These are phyloP conservation scores for Mariannaea elegans DNA, from an alignment of 2,329 filamentous ascomycete species.

Conservation along the genomic window DNA sequence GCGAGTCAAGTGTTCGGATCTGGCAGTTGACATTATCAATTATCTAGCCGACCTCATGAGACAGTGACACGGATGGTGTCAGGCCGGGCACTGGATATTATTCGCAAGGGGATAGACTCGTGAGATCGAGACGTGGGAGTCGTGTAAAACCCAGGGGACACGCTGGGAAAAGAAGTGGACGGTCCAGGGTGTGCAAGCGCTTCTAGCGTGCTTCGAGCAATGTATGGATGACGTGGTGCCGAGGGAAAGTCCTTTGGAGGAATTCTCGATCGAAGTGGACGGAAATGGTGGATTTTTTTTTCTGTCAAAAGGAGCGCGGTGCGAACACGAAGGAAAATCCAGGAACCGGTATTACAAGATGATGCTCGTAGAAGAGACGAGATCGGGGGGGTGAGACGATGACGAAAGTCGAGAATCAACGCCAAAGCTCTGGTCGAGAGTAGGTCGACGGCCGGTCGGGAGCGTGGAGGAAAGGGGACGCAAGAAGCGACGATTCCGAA, in stretches of 20 bases:
- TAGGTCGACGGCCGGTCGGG: constrained; percentile 32
- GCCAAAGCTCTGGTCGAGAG: constrained; percentile 25
- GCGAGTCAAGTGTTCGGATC: constrained; percentile 87
- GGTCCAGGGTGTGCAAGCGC: constrained; percentile 7
- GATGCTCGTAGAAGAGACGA: constrained; percentile 41
- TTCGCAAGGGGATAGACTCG: constrained; percentile 28
- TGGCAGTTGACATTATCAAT: constrained; percentile 93
- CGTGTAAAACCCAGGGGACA: constrained; percentile 1
- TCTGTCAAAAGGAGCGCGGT: constrained; percentile 39
- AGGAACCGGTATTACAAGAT: constrained; percentile 48
- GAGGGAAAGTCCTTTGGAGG: neutral
- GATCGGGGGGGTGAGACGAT: constrained; percentile 24
- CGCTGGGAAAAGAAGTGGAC: constrained; percentile 7
- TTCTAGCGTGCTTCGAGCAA: constrained; percentile 4
- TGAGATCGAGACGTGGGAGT: constrained; percentile 16
- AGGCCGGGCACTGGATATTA: constrained; percentile 40
- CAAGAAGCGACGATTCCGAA: constrained; percentile 19
- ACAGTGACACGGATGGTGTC: constrained; percentile 38
- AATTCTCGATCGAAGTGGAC: constrained; percentile 33
- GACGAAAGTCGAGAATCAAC: constrained; percentile 10
- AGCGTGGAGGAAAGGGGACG: constrained; percentile 10
- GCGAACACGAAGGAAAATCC: constrained; percentile 38
- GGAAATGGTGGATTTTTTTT: constrained; percentile 26
- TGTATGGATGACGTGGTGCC: constrained; percentile 28
- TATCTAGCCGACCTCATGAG: constrained; percentile 66